Evolutionary conservation across 306 rosid genomes (phyloP), one percentile per base, ranked within the genome.

Genomic region (Inga oerstediana): DNA sequence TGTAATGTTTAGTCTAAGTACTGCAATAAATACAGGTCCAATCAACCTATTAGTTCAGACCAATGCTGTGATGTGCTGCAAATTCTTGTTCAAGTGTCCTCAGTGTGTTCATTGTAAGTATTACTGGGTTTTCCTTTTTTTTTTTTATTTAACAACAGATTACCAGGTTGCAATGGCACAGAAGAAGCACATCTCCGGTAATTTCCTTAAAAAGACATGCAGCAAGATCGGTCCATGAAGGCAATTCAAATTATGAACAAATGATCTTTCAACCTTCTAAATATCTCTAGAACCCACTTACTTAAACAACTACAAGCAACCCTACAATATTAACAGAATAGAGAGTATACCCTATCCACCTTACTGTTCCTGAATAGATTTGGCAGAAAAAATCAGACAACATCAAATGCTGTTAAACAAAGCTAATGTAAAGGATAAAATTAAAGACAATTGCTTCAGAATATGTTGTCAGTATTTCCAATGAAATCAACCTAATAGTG

Each of bases 1-100:
- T 22, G 48, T 54, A 79, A 72, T 54, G 68, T 76, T 78, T 61
- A 15, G 79, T 41, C 85, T 46, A 74, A 78, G 64, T 30, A 73
- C 75, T 44, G 37, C 68, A 77, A 77, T 72, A 59, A 69, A 65
- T 70, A 69, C 75, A 75, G 74, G 34, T 48, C 59, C 84, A 32
- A 72, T 70, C 62, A 80, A 80, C 45, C 82, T 52, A 80, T 52
- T 11, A 56, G 52, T 76, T 51, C 75, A 49, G 49, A 65, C 45
- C 83, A 83, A 52, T 80, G 70, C 7, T 0, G 68, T 35, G 64
- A 69, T 49, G 51, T 75, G 52, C 77, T 62, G 52, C 44, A 74
- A 30, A 72, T 24, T 41, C 19, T 86, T 65, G 51, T 68, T 68
- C 70, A 76, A 71, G 46, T 76, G 73, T 67, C 46, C 10, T 30